phyloP scores from a whole-genome alignment of 2,329 filamentous ascomycete species.

The Aspergillus ruber region DNA sequence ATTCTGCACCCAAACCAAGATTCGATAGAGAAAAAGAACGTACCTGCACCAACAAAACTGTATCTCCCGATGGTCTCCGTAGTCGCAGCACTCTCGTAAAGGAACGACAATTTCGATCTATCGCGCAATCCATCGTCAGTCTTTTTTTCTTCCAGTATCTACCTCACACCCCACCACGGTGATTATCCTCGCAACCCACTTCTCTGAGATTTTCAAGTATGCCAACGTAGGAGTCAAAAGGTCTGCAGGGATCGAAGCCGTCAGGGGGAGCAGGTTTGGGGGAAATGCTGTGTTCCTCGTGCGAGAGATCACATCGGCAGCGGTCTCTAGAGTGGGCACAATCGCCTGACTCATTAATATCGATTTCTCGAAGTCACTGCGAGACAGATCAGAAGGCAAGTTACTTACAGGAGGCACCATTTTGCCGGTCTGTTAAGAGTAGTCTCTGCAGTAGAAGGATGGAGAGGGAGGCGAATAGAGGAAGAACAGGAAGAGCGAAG shows the following conservation, averaged over 20 bases:
- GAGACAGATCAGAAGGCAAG: slow-evolving; percentile 5
- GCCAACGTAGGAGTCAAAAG: slow-evolving; percentile 91
- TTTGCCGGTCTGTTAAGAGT: not conserved
- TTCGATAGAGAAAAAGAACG: slow-evolving; percentile 13
- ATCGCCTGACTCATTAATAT: slow-evolving; percentile 36
- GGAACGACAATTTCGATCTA: slow-evolving; percentile 73
- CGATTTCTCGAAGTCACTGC: not conserved
- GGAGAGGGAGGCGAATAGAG: not conserved
- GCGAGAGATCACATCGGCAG: slow-evolving; percentile 50
- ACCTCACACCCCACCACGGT: slow-evolving; percentile 2
- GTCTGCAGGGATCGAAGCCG: slow-evolving; percentile 80
- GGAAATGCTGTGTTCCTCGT: slow-evolving; percentile 48
- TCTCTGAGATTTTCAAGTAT: slow-evolving; percentile 81
- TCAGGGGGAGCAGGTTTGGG: slow-evolving; percentile 75
- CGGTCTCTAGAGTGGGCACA: slow-evolving; percentile 56
- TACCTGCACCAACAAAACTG: slow-evolving; percentile 82
- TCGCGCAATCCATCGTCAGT: slow-evolving; percentile 6
- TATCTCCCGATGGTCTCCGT: slow-evolving; percentile 91
- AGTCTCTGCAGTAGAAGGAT: not conserved
- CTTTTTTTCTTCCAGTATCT: not conserved
- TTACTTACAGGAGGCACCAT: slow-evolving; percentile 19
- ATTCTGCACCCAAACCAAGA: not conserved
- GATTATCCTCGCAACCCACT: slow-evolving; percentile 44
- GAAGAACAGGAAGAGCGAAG: not conserved
- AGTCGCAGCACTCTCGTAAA: slow-evolving; percentile 88